Evolutionary conservation across 768 basidiomycete genomes (phyloP), one percentile per base, ranked within the genome.

Genomic region (Mycena filopes): DNA sequence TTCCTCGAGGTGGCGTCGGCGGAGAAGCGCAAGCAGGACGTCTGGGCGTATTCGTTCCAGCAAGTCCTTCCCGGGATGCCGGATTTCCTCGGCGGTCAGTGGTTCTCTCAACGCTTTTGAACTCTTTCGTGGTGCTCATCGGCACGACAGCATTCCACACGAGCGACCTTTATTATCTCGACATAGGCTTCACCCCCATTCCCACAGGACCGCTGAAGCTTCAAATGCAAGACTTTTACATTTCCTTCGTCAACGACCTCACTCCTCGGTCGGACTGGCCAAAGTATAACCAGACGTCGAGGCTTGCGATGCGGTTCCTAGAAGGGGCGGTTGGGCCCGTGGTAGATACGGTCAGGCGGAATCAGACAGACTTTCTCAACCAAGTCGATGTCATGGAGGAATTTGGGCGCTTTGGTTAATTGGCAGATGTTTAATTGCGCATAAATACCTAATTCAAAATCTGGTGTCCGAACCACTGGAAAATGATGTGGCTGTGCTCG

Each of bases 161-260:
- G 12, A 13, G 16, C n/a, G 57, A 59, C 26, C 57, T 59, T 16
- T 59, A 59, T 38, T 59, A 59, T 26, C 57, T 59, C 41, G 57
- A 59, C 31, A 49, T 59, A 12, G 57, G 58, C 13, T 45, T 49
- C 47, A 21, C 21, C n/a, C 23, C 26, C 10, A 16, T 55, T 13
- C 38, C 54, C 54, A 11, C 21, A 2, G 38, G 36, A 38, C 36
- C 33, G 18, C 57, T 59, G 25, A 15, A 11, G 47, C 20, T 16
- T 10, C 47, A 59, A 38, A 49, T 59, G 57, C 57, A 59, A 42
- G 57, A 59, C 41, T 48, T 59, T 26, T 59, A 59, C 36, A 59
- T 59, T 47, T 40, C 57, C 25, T 59, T 59, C 18, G 26, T 29
- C 13, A 60, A 60, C 10, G 40, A 60, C 23, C 47, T 50, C 29